Evolutionary conservation across 2,329 filamentous ascomycete species (phyloP).

Genomic region (Colletotrichum theobromicola): DNA sequence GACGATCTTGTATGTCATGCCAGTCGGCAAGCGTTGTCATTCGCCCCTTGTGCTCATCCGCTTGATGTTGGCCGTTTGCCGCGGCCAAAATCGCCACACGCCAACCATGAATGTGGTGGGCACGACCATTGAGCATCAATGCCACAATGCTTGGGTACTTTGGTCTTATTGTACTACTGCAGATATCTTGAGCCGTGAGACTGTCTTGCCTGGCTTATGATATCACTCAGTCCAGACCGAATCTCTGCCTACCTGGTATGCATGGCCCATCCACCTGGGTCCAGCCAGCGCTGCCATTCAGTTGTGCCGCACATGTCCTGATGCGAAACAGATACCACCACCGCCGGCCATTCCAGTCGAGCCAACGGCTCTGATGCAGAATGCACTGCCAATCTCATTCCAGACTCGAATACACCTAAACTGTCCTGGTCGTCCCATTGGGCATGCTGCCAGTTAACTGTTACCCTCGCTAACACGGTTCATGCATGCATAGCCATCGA

Average conservation of each 20-base stretch:
- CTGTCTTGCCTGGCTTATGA: not conserved
- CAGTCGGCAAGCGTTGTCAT: not conserved
- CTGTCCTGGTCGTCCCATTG: not conserved
- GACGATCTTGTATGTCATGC: not conserved
- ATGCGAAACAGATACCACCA: not conserved
- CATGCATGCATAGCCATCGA: conserved; percentile 1
- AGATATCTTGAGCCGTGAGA: not conserved
- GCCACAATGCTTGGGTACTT: not conserved
- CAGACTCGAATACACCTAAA: not conserved
- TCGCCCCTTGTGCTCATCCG: not conserved
- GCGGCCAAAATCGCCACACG: conserved; percentile 2
- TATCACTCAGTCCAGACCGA: not conserved
- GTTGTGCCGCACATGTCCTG: not conserved
- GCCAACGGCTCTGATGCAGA: not conserved
- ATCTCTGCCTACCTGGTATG: not conserved
- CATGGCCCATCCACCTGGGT: not conserved
- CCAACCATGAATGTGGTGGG: not conserved
- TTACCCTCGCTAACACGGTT: not conserved
- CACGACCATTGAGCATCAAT: not conserved
- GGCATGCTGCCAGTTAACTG: not conserved
- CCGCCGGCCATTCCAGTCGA: not conserved
- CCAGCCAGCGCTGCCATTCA: not conserved
- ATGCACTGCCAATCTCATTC: not conserved
- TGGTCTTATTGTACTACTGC: not conserved
- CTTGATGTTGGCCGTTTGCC: not conserved